Evolutionary conservation across 148 eudicot genomes (phyloP).

Genomic region (Talinum fruticosum): DNA sequence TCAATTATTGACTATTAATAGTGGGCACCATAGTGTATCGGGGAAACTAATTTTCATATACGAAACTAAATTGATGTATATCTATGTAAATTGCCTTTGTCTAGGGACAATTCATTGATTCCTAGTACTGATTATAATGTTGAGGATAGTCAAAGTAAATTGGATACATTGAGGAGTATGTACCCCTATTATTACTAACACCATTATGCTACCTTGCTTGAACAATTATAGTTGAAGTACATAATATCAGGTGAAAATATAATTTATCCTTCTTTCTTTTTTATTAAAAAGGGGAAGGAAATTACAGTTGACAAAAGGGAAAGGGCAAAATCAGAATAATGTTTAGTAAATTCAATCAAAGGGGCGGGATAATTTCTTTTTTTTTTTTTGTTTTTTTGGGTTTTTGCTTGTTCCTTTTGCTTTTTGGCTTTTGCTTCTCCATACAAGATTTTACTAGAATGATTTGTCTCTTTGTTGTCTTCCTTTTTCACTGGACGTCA

Average conservation of each 20-base stretch:
- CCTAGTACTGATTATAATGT: background rate
- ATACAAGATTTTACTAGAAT: background rate
- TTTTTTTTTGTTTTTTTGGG: background rate
- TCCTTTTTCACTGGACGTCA: background rate
- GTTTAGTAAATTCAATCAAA: background rate
- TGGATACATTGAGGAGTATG: too few species aligned
- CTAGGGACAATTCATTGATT: background rate
- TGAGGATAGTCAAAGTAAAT: background rate
- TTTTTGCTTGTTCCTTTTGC: background rate
- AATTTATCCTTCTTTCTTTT: too few species aligned
- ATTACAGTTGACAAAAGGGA: background rate
- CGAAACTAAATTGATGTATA: too few species aligned
- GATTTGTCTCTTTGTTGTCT: background rate
- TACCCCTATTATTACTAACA: too few species aligned
- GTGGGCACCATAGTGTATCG: too few species aligned
- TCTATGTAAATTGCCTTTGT: background rate
- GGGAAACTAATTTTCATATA: too few species aligned
- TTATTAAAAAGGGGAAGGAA: background rate
- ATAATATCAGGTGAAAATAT: too few species aligned
- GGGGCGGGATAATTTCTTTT: background rate
- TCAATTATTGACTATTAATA: too few species aligned
- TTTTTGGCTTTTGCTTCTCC: background rate
- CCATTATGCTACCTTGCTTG: too few species aligned
- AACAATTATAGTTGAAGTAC: too few species aligned
- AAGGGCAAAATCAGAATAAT: background rate